Evolutionary conservation across 225 moss, liverwort and hornwort genomes (phyloP).

Genomic region (Polytrichum formosum): DNA sequence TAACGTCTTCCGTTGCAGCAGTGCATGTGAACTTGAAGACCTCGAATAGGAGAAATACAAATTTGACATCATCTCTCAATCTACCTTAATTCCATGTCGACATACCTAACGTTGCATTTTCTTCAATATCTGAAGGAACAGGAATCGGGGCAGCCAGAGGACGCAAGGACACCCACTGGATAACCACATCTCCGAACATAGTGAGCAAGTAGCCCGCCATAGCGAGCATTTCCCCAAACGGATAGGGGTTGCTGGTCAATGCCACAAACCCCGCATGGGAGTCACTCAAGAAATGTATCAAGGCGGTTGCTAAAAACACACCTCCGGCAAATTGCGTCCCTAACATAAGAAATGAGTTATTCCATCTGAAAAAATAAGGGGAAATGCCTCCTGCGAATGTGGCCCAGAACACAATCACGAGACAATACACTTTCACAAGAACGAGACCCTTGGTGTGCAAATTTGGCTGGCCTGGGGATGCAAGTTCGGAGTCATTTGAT

Average conservation of each 20-base stretch:
- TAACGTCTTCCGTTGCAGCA: background rate
- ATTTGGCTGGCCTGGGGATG: constrained; percentile 18
- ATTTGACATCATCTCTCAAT: background rate
- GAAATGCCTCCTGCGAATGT: constrained; percentile 47
- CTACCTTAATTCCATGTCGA: background rate
- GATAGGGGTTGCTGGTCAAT: constrained; percentile 33
- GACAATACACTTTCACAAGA: constrained; percentile 50
- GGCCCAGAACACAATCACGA: constrained; percentile 45
- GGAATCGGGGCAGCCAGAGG: background rate
- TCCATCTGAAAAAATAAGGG: constrained; percentile 62
- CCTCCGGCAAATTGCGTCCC: constrained; percentile 63
- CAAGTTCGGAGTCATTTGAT: background rate
- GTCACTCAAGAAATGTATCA: constrained; percentile 57
- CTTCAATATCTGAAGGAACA: constrained; percentile 20
- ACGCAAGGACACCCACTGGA: constrained; percentile 37
- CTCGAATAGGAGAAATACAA: background rate
- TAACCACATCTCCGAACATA: constrained; percentile 43
- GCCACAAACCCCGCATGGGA: constrained; percentile 27
- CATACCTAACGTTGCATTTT: constrained; percentile 18
- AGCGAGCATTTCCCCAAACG: constrained; percentile 57
- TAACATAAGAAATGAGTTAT: constrained; percentile 45
- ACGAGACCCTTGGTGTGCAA: constrained; percentile 43
- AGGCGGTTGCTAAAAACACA: constrained; percentile 51
- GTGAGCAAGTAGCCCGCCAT: constrained; percentile 53
- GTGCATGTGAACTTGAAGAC: background rate